phyloP scores from a whole-genome alignment of 805 yeast species.

The Yamadazyma sp. region DNA sequence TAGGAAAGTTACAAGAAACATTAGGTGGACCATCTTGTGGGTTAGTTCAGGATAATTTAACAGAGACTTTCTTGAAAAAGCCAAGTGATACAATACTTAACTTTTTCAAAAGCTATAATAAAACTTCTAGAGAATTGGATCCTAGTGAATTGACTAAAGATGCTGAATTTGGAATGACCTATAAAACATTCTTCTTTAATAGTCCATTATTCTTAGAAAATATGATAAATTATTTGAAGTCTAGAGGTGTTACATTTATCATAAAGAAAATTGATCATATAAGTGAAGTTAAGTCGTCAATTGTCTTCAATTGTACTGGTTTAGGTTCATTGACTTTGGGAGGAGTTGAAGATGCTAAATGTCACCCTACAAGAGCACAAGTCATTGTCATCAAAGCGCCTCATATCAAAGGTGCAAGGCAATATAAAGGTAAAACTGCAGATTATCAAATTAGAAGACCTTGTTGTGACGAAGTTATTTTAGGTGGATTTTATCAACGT shows the following conservation, averaged over 20 bases:
- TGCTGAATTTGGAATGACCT: slow-evolving; percentile 50
- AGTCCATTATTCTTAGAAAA: slow-evolving; percentile 16
- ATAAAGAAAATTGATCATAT: slow-evolving; percentile 3
- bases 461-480: slow-evolving; percentile 59
- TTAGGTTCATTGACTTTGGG: slow-evolving; percentile 60
- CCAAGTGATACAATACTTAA: slow-evolving; percentile 6
- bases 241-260: slow-evolving; percentile 13
- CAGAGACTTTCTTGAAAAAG: slow-evolving; percentile 5
- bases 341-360: slow-evolving; percentile 59
- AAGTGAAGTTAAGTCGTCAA: not conserved
- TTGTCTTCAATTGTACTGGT: slow-evolving; percentile 76
- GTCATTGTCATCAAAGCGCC: slow-evolving; percentile 73
- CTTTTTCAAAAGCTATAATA: slow-evolving; percentile 2
- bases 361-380: slow-evolving; percentile 79
- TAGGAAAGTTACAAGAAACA: slow-evolving; percentile 4
- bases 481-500: slow-evolving; percentile 73
- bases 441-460: slow-evolving; percentile 73
- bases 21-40: slow-evolving; percentile 31
- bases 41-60: slow-evolving; percentile 17
- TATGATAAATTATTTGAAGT: slow-evolving; percentile 11
- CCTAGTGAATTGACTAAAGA: slow-evolving; percentile 45
- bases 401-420: slow-evolving; percentile 54
- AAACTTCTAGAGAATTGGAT: slow-evolving; percentile 3
- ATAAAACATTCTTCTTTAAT: slow-evolving; percentile 17
- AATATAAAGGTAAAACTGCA: slow-evolving; percentile 57